Conservation (phyloP, 768 basidiomycete species). For the Rhizopogon sp. region DNA sequence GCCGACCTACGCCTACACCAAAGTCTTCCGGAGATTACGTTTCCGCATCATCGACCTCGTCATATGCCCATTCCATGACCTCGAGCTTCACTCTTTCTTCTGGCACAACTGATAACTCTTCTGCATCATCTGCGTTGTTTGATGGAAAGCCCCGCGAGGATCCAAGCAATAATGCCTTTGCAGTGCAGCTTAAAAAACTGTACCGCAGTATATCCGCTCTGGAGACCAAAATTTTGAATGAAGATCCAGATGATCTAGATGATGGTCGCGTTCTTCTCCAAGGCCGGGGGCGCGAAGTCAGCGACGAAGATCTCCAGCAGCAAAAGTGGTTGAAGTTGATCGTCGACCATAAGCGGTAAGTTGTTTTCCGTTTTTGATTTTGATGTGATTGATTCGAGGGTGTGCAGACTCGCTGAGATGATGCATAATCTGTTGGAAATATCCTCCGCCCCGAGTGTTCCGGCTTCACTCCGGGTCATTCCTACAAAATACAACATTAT, state of each 20-base stretch:
- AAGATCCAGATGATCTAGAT: conserved; percentile 51
- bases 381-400: conserved; percentile 3
- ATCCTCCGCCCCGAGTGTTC: conserved; percentile 81
- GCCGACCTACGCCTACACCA: conserved; percentile 46
- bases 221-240: conserved; percentile 68
- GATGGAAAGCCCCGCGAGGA: conserved; percentile 51
- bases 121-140: conserved; percentile 65
- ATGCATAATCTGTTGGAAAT: conserved; percentile 87
- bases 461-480: conserved; percentile 83
- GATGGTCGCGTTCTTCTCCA: conserved; percentile 32
- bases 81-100: conserved; percentile 74
- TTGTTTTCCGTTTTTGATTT: conserved; percentile 10
- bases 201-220: conserved; percentile 80
- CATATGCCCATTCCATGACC: conserved; percentile 62
- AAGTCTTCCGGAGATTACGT: conserved; percentile 66
- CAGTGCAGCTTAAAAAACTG: conserved; percentile 70
- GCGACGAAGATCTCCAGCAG: conserved; percentile 57
- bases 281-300: conserved; percentile 24
- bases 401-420: conserved; percentile 77
- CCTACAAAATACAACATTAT: conserved; percentile 96
- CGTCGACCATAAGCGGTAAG: conserved; percentile 80
- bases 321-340: conserved; percentile 75
- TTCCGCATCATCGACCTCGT: conserved; percentile 72
- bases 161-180: conserved; percentile 61
- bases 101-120: conserved; percentile 67